phyloP scores from a whole-genome alignment of 129 eudicot genomes.

The Lactuca sativa region DNA sequence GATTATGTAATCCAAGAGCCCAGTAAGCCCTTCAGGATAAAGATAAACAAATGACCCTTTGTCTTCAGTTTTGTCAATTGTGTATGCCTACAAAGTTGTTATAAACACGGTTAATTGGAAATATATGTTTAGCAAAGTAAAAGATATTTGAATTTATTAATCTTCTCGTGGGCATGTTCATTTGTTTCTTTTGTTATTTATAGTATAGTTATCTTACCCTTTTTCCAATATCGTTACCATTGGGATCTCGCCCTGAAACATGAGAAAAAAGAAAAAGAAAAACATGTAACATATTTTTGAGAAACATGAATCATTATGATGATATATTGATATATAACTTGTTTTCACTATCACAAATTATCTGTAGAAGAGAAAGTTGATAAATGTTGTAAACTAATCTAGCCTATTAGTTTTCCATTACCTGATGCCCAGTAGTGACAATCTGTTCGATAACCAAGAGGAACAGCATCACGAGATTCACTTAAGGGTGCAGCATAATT shows the following conservation, averaged over 20 bases:
- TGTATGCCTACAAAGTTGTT: slow-evolving; percentile 17
- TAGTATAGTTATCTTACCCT: slow-evolving; percentile 19
- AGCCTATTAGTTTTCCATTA: not conserved
- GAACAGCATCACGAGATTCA: not conserved
- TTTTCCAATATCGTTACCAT: slow-evolving; percentile 29
- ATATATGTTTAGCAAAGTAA: not conserved
- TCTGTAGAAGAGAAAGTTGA: no score
- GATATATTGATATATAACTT: no score
- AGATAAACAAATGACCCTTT: slow-evolving; percentile 29
- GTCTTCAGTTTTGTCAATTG: no score
- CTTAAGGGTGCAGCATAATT: slow-evolving; percentile 25
- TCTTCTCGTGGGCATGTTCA: no score
- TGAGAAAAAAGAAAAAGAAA: not conserved
- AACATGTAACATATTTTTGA: not conserved
- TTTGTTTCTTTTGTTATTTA: not conserved
- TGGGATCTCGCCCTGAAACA: slow-evolving; percentile 6
- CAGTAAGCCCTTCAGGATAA: slow-evolving; percentile 26
- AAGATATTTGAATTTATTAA: no score
- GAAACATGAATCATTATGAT: not conserved
- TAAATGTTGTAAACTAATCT: not conserved
- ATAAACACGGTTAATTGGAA: not conserved
- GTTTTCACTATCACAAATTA: no score
- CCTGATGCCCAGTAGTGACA: slow-evolving; percentile 7
- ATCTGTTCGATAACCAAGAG: slow-evolving; percentile 16
- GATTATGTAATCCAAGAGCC: slow-evolving; percentile 8